These are phyloP conservation scores for Melampsora larici-populina DNA, from an alignment of 1,284 basidiomycete species.

Conservation along the genomic window DNA sequence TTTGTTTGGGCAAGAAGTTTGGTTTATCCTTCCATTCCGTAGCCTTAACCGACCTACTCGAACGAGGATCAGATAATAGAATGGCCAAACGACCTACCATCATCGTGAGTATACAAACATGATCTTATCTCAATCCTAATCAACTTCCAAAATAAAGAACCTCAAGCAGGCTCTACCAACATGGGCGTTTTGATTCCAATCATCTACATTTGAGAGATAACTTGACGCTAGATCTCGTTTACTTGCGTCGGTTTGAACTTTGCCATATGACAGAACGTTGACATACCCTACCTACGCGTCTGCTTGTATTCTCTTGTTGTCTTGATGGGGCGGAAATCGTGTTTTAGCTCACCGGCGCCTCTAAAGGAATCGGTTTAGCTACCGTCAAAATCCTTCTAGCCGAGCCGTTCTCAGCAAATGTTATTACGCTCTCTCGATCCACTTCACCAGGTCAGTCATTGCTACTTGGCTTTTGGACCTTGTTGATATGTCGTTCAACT, in stretches of 20 bases:
- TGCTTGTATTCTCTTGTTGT: not conserved
- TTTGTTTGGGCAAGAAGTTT: no score
- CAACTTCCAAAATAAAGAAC: no score
- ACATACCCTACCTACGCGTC: not conserved
- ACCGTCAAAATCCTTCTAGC: constrained; percentile 20
- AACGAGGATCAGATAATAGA: no score
- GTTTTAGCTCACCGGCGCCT: constrained; percentile 29
- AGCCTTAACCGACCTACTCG: no score
- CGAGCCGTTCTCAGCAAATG: constrained; percentile 19
- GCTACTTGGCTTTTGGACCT: not conserved
- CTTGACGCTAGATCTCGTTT: not conserved
- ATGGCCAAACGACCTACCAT: no score
- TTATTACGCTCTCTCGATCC: constrained; percentile 34
- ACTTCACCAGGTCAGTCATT: constrained; percentile 21
- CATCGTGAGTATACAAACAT: no score
- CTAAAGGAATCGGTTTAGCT: constrained; percentile 38
- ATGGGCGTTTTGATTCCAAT: not conserved
- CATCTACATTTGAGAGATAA: not conserved
- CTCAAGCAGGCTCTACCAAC: not conserved
- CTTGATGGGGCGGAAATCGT: not conserved
- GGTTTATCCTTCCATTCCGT: no score
- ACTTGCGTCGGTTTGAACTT: not conserved
- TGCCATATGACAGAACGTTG: not conserved
- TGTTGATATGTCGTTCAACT: no score
- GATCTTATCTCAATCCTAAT: no score